Conservation (phyloP, 139 green algal species). For the Chlamydomonas applanata region DNA sequence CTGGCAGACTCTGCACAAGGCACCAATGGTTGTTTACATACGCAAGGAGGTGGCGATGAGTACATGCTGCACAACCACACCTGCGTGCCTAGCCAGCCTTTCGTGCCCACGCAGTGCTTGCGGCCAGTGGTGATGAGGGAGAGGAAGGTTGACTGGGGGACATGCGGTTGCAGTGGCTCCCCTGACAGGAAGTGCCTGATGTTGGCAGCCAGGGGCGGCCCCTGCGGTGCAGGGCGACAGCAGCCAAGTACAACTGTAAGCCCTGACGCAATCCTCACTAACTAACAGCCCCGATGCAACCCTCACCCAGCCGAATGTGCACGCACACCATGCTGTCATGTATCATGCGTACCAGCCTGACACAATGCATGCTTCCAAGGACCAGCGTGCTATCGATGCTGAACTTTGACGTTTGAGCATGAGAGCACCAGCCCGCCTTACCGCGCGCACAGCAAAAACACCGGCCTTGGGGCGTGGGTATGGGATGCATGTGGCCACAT, state of each 20-base stretch:
- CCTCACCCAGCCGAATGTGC: too few species aligned
- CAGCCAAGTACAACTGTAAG: too few species aligned
- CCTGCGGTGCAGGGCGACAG: constrained; percentile 41
- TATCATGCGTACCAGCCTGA: too few species aligned
- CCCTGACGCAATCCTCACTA: too few species aligned
- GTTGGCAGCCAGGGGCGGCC: constrained; percentile 81
- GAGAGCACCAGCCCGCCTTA: constrained; percentile 22
- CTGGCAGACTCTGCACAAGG: too few species aligned
- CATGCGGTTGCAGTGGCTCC: constrained; percentile 66
- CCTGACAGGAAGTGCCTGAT: constrained; percentile 66
- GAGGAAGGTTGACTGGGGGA: constrained; percentile 61
- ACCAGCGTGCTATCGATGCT: too few species aligned
- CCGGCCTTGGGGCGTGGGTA: constrained; percentile 94
- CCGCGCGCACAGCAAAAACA: constrained; percentile 93
- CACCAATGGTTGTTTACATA: too few species aligned
- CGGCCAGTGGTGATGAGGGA: constrained; percentile 64
- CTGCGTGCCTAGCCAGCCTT: constrained; percentile 23
- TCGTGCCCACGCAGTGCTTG: constrained; percentile 35
- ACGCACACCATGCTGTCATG: too few species aligned
- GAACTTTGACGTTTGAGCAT: too few species aligned
- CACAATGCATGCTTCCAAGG: too few species aligned
- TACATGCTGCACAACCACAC: not conserved
- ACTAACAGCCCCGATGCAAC: too few species aligned
- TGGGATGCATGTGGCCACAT: constrained; percentile 65
- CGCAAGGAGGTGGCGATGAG: too few species aligned